A percentile compares a stretch with the other conserved stretches of the same genome.
These are phyloP conservation scores for Collybia nuda DNA, from an alignment of 768 basidiomycete species.

Conservation along the genomic window DNA sequence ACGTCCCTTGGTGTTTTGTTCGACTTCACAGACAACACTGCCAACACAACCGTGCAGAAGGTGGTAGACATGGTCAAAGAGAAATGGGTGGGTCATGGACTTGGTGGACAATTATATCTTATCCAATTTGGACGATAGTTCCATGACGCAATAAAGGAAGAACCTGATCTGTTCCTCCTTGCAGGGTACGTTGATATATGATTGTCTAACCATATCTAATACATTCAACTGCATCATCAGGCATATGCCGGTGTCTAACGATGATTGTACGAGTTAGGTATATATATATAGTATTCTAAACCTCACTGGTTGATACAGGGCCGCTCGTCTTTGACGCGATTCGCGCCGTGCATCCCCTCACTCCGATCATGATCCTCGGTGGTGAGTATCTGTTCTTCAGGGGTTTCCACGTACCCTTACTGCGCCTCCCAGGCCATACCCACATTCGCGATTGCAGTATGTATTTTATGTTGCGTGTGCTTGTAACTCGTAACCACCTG, in stretches of 20 bases:
- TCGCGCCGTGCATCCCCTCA: slow-evolving; percentile 66
- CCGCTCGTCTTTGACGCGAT: slow-evolving; percentile 71
- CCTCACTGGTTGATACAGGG: slow-evolving; percentile 42
- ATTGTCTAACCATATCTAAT: neutral
- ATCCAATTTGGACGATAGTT: slow-evolving; percentile 47
- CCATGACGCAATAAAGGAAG: slow-evolving; percentile 70
- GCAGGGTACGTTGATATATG: slow-evolving; percentile 46
- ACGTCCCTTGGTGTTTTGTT: slow-evolving; percentile 81
- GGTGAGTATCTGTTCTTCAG: slow-evolving; percentile 29
- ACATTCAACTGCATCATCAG: slow-evolving; percentile 29
- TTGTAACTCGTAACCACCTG: neutral
- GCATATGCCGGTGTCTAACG: slow-evolving; percentile 79
- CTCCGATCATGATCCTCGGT: slow-evolving; percentile 84
- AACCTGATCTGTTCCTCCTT: slow-evolving; percentile 82
- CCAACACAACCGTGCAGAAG: slow-evolving; percentile 72
- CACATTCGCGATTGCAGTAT: slow-evolving; percentile 80
- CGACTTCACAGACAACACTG: slow-evolving; percentile 71
- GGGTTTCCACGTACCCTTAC: neutral
- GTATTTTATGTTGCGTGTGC: slow-evolving; percentile 18
- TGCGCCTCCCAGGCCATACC: slow-evolving; percentile 48
- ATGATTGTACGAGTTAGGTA: slow-evolving; percentile 51
- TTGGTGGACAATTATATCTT: neutral
- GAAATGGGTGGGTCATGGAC: slow-evolving; percentile 48
- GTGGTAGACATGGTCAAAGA: slow-evolving; percentile 80
- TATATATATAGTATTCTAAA: neutral